Evolutionary conservation across 2,329 filamentous ascomycete genomes (phyloP).

Genomic region (Neobulgaria alba): DNA sequence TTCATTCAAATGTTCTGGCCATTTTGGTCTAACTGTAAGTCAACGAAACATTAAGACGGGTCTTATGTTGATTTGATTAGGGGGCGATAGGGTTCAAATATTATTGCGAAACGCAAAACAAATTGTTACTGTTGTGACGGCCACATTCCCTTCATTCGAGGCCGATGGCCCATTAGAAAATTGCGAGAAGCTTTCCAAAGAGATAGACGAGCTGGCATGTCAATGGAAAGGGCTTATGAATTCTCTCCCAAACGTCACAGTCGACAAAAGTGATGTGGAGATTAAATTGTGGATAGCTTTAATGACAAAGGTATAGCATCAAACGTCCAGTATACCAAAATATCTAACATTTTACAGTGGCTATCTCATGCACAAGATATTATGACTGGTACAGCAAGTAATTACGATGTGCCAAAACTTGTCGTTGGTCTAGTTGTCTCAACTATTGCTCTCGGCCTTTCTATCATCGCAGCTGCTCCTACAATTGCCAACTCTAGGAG

Average conservation of each 20-base stretch:
- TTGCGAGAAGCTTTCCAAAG: constrained; percentile 17
- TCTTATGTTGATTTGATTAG: constrained; percentile 11
- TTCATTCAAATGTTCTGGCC: constrained; percentile 72
- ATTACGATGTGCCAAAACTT: constrained; percentile 69
- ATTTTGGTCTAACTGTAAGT: constrained; percentile 62
- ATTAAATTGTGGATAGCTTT: constrained; percentile 35
- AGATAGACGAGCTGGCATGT: constrained; percentile 55
- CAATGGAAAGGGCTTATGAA: constrained; percentile 47
- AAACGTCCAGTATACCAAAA: not conserved
- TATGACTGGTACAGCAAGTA: constrained; percentile 85
- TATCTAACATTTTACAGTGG: constrained; percentile 28
- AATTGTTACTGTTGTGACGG: constrained; percentile 66
- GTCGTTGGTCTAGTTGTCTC: constrained; percentile 36
- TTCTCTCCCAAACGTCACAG: constrained; percentile 10
- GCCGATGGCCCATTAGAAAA: constrained; percentile 19
- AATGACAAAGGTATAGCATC: constrained; percentile 35
- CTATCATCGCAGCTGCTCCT: constrained; percentile 31
- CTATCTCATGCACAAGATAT: constrained; percentile 51
- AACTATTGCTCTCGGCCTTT: constrained; percentile 28
- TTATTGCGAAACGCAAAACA: constrained; percentile 73
- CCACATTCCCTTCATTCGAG: constrained; percentile 55
- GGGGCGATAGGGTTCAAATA: constrained; percentile 53
- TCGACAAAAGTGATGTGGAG: constrained; percentile 26
- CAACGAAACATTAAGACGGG: not conserved
- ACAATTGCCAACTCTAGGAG: constrained; percentile 32